Evolutionary conservation across 768 basidiomycete genomes (phyloP), one percentile per base, ranked within the genome.

Genomic region (Hypholoma sublateritium): DNA sequence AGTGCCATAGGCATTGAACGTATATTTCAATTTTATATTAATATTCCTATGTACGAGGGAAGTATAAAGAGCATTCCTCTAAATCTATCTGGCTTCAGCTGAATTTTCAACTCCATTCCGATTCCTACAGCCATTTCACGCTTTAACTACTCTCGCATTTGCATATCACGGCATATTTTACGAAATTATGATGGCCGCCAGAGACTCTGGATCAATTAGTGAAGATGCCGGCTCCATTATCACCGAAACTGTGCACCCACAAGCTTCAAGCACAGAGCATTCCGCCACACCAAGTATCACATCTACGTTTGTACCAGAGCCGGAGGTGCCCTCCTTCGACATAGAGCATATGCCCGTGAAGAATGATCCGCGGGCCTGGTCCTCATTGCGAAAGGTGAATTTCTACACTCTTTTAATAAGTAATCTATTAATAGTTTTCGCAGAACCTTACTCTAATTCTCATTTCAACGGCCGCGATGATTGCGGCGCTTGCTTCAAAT

Each of bases 291-390:
- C 57, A 32, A 62, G 62, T 24, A 35, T 53, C 3, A 60, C 59
- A 1, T 55, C 60, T 7, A 64, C 62, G 7, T 47, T 59, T 21
- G 53, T 56, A 3, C 55, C 54, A 22, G 48, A 59, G 47, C 50
- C 50, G 2, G 36, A 53, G n/a, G 41, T 36, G 7, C 35, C 45
- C 17, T 43, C 47, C 13, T 56, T 52, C 34, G 82, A 83, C 61
- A 81, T 83, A 45, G 82, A 83, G 60, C 82, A 81, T 64, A 70
- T 76, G 48, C 72, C 77, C 5, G 86, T 88, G 13, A 62, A 71
- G 14, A 78, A 88, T 59, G 87, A 89, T 67, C 87, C 87, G 13
- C 78, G 85, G 49, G 65, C 72, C 57, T 89, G 87, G 87, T 80
- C 81, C 7, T 54, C 61, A 24, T 50, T 76, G 36, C 77, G 82